These are phyloP conservation scores for Aspergillus affinis DNA, from an alignment of 495 filamentous ascomycete genomes.

Conservation along the genomic window DNA sequence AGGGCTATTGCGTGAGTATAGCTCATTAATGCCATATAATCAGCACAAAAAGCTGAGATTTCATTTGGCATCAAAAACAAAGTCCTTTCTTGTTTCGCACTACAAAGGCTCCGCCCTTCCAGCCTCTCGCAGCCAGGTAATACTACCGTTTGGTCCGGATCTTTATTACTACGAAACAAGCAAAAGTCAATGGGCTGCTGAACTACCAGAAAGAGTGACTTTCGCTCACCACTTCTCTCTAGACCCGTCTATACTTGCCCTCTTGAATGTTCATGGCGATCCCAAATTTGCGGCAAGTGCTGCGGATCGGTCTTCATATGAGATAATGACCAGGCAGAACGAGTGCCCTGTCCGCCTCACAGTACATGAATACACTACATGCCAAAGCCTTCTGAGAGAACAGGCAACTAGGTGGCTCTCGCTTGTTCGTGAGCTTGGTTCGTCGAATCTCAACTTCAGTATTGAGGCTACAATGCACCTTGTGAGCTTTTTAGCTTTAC, in stretches of 20 bases:
- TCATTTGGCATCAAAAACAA: conserved; percentile 38
- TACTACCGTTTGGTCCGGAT: background rate
- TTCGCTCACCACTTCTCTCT: background rate
- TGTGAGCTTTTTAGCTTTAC: conserved; percentile 44
- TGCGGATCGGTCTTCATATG: conserved; percentile 21
- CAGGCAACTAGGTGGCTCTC: conserved; percentile 45
- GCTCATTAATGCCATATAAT: background rate
- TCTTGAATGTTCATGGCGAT: background rate
- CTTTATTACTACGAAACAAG: background rate
- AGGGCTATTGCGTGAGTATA: background rate
- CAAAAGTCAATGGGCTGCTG: background rate
- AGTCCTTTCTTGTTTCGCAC: conserved; percentile 43
- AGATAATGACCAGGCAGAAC: conserved; percentile 42
- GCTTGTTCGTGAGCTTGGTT: conserved; percentile 46
- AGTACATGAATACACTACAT: conserved; percentile 50
- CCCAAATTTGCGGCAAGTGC: background rate
- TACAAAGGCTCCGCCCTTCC: conserved; percentile 16
- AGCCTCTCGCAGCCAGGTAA: background rate
- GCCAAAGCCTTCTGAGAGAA: conserved; percentile 35
- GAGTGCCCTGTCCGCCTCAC: conserved; percentile 40
- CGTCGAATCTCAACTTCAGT: conserved; percentile 47
- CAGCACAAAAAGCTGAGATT: background rate
- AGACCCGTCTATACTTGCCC: background rate
- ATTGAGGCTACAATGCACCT: conserved; percentile 38
- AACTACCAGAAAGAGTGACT: background rate